Evolutionary conservation across 345 rosid genomes (phyloP), one percentile per base, ranked within the genome.

Genomic region (Eucalyptus erythrocorys): DNA sequence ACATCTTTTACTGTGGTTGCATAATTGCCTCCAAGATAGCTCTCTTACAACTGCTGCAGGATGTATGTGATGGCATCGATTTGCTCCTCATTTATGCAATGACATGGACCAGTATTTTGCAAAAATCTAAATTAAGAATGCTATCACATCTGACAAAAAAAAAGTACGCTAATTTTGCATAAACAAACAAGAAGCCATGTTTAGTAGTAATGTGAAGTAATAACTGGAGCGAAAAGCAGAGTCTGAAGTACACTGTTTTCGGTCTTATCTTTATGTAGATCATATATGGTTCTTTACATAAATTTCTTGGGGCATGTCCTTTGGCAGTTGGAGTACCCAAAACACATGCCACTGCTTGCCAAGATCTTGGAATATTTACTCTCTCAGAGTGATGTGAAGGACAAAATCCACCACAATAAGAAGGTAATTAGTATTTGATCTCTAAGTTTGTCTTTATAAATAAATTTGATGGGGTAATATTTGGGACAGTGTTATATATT

Each of bases 361-460:
- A 98, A 97, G 95, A 94, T 97, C 90, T 92, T 97, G 94, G 99
- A 98, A 92, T 93, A 96, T 88, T 89, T 96, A 89, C 93, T 95
- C 88, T 94, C 99, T 86, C 92, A 87, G 89, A 92, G 93, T 91
- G 91, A 92, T 87, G 92, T 89, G 76, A 95, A 90, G 90, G 97
- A 95, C 93, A 96, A 95, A 94, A 91, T 94, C 89, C 89, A 48
- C 88, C 94, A 96, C 86, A 86, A 93, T 51, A 92, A 95, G 91
- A 95, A 95, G 93, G 99, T 97, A 91, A 92, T 92, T 89, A 85
- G 53, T 34, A 87, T 48, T 11, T 6, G 55, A 76, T n/a, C 45
- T 30, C 47, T 68, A 47, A 16, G 6, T 40, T 51, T 50, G 87
- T 34, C n/a, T n/a, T 61, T 32, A 10, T n/a, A 50, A 85, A 85